Conservation (phyloP, 108 stramenopile genomes). For the Fistulifera solaris region DNA sequence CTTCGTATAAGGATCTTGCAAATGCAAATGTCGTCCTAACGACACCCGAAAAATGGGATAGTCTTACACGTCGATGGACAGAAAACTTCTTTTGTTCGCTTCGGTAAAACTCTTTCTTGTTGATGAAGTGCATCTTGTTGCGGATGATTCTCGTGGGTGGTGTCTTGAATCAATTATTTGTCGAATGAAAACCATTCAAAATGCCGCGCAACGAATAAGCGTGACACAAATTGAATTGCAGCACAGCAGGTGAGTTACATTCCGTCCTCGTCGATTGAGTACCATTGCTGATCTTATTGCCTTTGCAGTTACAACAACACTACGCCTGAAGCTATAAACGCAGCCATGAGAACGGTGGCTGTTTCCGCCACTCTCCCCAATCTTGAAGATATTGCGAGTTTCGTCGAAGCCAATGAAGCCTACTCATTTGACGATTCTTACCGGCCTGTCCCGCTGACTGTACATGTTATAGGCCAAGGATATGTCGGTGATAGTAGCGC, state of each 20-base stretch:
- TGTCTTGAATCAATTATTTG: constrained; percentile 83
- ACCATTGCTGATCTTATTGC: neutral
- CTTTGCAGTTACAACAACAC: constrained; percentile 40
- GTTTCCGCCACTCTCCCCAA: constrained; percentile 95
- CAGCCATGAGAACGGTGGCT: constrained; percentile 75
- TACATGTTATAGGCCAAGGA: constrained; percentile 61
- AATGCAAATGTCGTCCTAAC: constrained; percentile 80
- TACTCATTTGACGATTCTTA: constrained; percentile 80
- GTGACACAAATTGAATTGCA: neutral
- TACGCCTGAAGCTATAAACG: constrained; percentile 46
- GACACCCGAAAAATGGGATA: constrained; percentile 96
- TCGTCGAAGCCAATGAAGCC: constrained; percentile 73
- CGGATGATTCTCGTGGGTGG: constrained; percentile 77
- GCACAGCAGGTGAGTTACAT: neutral
- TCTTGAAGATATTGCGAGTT: constrained; percentile 80
- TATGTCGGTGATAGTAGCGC: constrained; percentile 33
- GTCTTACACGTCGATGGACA: constrained; percentile 86
- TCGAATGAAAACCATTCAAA: constrained; percentile 86
- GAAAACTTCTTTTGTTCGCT: constrained; percentile 84
- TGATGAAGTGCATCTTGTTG: constrained; percentile 93
- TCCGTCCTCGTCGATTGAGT: neutral
- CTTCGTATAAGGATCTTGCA: constrained; percentile 61
- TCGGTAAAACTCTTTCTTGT: constrained; percentile 84
- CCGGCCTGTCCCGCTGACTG: constrained; percentile 85
- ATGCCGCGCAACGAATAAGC: constrained; percentile 18